A percentile compares a stretch with the other conserved stretches of the same genome.
Evolutionary conservation across 2,329 filamentous ascomycete genomes (phyloP).

Genomic region (Fusarium pseudocircinatum): DNA sequence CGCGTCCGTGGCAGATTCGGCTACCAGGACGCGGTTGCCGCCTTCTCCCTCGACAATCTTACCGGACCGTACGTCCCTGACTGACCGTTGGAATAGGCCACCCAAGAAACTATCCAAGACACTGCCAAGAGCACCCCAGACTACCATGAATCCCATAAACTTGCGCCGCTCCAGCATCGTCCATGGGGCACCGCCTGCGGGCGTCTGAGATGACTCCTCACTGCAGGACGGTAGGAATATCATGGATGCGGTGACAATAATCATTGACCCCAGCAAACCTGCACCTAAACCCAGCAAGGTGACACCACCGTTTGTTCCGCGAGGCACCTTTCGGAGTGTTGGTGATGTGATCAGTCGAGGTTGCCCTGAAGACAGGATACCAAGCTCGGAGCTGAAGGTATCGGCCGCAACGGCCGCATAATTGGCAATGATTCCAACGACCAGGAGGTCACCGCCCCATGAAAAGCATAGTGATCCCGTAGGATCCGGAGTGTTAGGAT

Average conservation of each 20-base stretch:
- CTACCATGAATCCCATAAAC: slow-evolving; percentile 67
- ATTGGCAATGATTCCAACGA: slow-evolving; percentile 77
- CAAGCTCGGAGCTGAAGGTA: slow-evolving; percentile 94
- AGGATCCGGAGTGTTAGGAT: slow-evolving; percentile 45
- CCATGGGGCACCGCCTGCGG: slow-evolving; percentile 61
- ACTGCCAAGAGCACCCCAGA: slow-evolving; percentile 82
- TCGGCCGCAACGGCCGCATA: slow-evolving; percentile 94
- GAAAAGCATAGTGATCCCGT: slow-evolving; percentile 63
- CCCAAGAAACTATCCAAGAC: slow-evolving; percentile 89
- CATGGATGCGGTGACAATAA: slow-evolving; percentile 73
- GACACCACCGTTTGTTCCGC: slow-evolving; percentile 93
- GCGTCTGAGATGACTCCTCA: slow-evolving; percentile 48
- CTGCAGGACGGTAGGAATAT: slow-evolving; percentile 76
- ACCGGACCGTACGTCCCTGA: slow-evolving; percentile 82
- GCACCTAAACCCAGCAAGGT: slow-evolving; percentile 78
- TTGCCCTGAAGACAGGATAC: slow-evolving; percentile 79
- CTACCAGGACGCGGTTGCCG: slow-evolving; percentile 67
- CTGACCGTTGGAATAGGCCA: slow-evolving; percentile 84
- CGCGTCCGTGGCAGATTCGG: slow-evolving; percentile 42
- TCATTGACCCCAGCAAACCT: slow-evolving; percentile 77
- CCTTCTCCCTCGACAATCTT: slow-evolving; percentile 91
- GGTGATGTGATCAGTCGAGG: slow-evolving; percentile 89
- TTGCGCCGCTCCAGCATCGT: slow-evolving; percentile 54
- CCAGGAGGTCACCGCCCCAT: slow-evolving; percentile 70
- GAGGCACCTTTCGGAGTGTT: slow-evolving; percentile 79